These are phyloP conservation scores for Candida chauliodis DNA, from an alignment of 805 yeast species.

Conservation along the genomic window DNA sequence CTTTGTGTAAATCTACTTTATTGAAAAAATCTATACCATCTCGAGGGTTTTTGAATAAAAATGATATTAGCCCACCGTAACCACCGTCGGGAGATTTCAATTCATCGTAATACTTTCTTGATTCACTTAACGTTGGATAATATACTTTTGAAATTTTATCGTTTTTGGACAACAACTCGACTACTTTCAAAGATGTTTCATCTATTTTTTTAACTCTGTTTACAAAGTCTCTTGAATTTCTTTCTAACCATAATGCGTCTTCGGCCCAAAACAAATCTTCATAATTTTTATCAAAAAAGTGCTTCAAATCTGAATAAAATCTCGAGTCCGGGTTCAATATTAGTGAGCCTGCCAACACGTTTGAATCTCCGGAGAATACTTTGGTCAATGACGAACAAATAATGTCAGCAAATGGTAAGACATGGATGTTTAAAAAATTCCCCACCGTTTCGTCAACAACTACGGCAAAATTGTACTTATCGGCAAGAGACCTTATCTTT, in stretches of 20 bases:
- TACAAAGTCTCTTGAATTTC: constrained; percentile 88
- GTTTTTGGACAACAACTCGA: constrained; percentile 48
- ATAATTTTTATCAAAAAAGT: constrained; percentile 48
- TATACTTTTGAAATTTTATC: constrained; percentile 60
- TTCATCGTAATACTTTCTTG: constrained; percentile 66
- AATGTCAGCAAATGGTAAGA: constrained; percentile 79
- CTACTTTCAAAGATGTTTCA: constrained; percentile 50
- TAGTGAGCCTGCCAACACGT: constrained; percentile 91
- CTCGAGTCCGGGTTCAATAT: constrained; percentile 68
- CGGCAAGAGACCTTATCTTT: constrained; percentile 62
- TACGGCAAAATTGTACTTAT: constrained; percentile 68
- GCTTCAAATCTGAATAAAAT: constrained; percentile 47
- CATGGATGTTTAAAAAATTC: constrained; percentile 79
- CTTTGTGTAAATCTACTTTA: constrained; percentile 67
- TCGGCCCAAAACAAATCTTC: constrained; percentile 86
- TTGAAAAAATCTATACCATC: constrained; percentile 76
- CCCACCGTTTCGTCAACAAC: constrained; percentile 95
- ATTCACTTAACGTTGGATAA: constrained; percentile 62
- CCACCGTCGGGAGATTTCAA: constrained; percentile 72
- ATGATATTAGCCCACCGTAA: constrained; percentile 81
- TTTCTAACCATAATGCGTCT: constrained; percentile 87
- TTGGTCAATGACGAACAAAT: constrained; percentile 86
- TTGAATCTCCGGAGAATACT: constrained; percentile 90
- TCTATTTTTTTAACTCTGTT: constrained; percentile 57
- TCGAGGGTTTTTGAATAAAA: constrained; percentile 60